Conservation (phyloP, 2,329 filamentous ascomycete genomes). For the Fusarium tricinctum region DNA sequence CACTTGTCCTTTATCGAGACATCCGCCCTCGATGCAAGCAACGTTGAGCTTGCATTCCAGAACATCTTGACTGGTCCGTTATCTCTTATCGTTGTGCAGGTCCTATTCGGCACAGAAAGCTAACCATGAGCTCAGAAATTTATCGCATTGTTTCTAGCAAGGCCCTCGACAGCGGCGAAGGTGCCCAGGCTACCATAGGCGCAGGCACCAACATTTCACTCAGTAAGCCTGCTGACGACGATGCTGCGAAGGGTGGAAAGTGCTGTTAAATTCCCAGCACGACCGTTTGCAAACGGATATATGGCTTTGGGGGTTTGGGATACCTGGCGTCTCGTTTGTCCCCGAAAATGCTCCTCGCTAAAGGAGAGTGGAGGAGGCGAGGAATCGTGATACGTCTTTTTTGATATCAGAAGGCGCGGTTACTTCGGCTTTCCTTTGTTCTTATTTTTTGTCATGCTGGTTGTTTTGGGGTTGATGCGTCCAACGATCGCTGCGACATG, state of each 20-base stretch:
- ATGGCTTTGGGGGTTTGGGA: slow-evolving; percentile 51
- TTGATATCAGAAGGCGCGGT: slow-evolving; percentile 59
- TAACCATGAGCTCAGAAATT: slow-evolving; percentile 77
- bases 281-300: slow-evolving; percentile 45
- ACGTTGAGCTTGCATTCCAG: slow-evolving; percentile 99
- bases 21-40: slow-evolving; percentile 97
- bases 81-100: background rate
- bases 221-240: slow-evolving; percentile 84
- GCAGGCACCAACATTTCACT: slow-evolving; percentile 88
- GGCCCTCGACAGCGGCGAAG: slow-evolving; percentile 91
- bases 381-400: slow-evolving; percentile 56
- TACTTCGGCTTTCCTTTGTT: slow-evolving; percentile 58
- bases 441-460: slow-evolving; percentile 57
- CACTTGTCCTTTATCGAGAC: slow-evolving; percentile 99
- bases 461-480: slow-evolving; percentile 55
- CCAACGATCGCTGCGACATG: slow-evolving; percentile 56
- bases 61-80: slow-evolving; percentile 95
- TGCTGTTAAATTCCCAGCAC: slow-evolving; percentile 74
- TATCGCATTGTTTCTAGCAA: slow-evolving; percentile 99
- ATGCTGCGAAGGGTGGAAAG: slow-evolving; percentile 81
- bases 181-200: slow-evolving; percentile 82
- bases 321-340: slow-evolving; percentile 55
- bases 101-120: slow-evolving; percentile 14
- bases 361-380: slow-evolving; percentile 54
- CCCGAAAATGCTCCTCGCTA: slow-evolving; percentile 53